Conservation (phyloP, 129 eudicot species). For the Artemisia tridentata region DNA sequence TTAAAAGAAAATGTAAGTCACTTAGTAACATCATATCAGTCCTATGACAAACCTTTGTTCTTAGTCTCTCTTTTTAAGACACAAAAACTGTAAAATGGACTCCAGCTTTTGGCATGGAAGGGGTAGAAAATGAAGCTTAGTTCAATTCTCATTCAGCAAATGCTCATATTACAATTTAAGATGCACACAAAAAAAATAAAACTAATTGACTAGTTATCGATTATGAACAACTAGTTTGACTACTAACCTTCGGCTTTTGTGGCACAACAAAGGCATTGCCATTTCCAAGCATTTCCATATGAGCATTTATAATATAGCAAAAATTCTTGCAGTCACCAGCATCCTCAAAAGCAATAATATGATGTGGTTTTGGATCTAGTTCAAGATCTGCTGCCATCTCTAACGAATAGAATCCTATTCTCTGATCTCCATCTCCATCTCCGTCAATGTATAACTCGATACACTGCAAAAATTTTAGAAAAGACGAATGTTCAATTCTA, state of each 20-base stretch:
- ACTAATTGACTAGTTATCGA: background rate
- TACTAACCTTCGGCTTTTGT: slow-evolving; percentile 68
- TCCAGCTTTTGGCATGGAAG: background rate
- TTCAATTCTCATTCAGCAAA: slow-evolving; percentile 13
- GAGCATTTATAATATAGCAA: slow-evolving; percentile 75
- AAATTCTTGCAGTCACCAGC: slow-evolving; percentile 76
- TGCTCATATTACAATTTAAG: background rate
- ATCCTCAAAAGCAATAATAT: slow-evolving; percentile 88
- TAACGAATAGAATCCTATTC: slow-evolving; percentile 76
- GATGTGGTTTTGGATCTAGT: slow-evolving; percentile 84
- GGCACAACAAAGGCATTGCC: slow-evolving; percentile 92
- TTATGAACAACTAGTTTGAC: slow-evolving; percentile 12
- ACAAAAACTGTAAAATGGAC: background rate
- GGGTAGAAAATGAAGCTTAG: background rate
- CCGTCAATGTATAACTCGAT: slow-evolving; percentile 74
- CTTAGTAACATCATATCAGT: background rate
- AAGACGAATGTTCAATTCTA: background rate
- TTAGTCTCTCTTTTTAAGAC: background rate
- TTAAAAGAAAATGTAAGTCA: background rate
- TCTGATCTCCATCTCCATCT: slow-evolving; percentile 61
- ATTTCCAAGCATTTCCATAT: slow-evolving; percentile 80
- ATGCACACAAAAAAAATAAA: slow-evolving; percentile 6
- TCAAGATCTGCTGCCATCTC: slow-evolving; percentile 96
- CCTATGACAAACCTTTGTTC: slow-evolving; percentile 2
- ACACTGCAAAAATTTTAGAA: slow-evolving; percentile 45